A percentile compares a stretch with the other conserved stretches of the same genome.
These are phyloP conservation scores for Phylloporus arenicola DNA, from an alignment of 768 basidiomycete genomes.

Conservation along the genomic window DNA sequence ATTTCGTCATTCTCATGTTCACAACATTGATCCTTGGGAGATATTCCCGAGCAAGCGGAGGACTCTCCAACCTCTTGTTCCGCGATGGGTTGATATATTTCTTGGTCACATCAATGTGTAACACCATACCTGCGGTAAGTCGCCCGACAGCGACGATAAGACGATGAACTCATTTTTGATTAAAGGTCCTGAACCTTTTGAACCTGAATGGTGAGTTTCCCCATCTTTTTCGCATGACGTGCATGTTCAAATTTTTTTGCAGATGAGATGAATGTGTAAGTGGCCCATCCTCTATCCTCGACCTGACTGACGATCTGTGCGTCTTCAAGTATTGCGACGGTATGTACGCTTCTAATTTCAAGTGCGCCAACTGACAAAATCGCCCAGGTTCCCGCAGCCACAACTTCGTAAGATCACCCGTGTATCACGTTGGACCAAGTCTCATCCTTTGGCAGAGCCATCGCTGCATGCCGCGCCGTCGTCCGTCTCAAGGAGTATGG, in stretches of 20 bases:
- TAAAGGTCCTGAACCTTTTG: slow-evolving; percentile 22
- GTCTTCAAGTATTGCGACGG: slow-evolving; percentile 19
- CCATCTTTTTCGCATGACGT: not conserved
- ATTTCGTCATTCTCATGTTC: slow-evolving; percentile 53
- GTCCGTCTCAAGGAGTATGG: slow-evolving; percentile 59
- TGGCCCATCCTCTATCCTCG: not conserved
- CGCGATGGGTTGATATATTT: slow-evolving; percentile 72
- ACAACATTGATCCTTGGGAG: slow-evolving; percentile 50
- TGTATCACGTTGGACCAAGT: not conserved
- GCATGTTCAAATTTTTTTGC: not conserved
- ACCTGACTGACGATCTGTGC: slow-evolving; percentile 1
- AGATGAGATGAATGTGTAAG: slow-evolving; percentile 28
- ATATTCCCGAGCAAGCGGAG: slow-evolving; percentile 42
- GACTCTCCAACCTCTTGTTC: slow-evolving; percentile 64
- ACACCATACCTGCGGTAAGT: slow-evolving; percentile 62
- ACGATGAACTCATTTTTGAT: not conserved
- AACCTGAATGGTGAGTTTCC: slow-evolving; percentile 21
- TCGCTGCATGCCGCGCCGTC: slow-evolving; percentile 60
- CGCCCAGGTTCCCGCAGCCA: slow-evolving; percentile 55
- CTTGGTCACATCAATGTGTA: slow-evolving; percentile 57
- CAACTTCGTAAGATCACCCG: slow-evolving; percentile 46
- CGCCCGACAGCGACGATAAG: not conserved
- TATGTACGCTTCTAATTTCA: slow-evolving; percentile 2
- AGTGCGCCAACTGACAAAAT: not conserved
- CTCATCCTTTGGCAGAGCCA: slow-evolving; percentile 15